A percentile compares a stretch with the other conserved stretches of the same genome.
Evolutionary conservation across 2,329 filamentous ascomycete species (phyloP).

Genomic region (Allantophomopsis lycopodina): DNA sequence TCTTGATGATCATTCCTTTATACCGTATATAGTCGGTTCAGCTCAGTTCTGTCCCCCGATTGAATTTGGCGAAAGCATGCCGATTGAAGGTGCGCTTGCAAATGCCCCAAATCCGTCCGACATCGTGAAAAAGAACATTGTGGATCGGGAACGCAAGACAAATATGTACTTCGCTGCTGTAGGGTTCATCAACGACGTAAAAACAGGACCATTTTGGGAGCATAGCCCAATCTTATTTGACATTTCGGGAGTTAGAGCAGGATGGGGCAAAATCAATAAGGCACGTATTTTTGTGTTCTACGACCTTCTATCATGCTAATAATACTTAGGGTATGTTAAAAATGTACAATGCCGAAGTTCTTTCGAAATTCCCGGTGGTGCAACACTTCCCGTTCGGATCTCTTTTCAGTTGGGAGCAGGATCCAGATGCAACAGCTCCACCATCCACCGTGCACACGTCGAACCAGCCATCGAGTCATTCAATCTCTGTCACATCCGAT

Average conservation of each 20-base stretch:
- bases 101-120: slow-evolving; percentile 59
- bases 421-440: slow-evolving; percentile 41
- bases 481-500: slow-evolving; percentile 1
- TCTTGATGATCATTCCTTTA: slow-evolving; percentile 91
- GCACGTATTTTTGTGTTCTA: slow-evolving; percentile 19
- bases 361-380: slow-evolving; percentile 96
- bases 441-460: slow-evolving; percentile 39
- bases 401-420: slow-evolving; percentile 62
- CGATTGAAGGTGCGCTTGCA: slow-evolving; percentile 64
- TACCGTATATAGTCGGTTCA: slow-evolving; percentile 90
- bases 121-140: slow-evolving; percentile 49
- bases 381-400: slow-evolving; percentile 84
- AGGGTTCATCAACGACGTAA: slow-evolving; percentile 95
- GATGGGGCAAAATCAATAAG: slow-evolving; percentile 99
- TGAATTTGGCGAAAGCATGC: slow-evolving; percentile 45
- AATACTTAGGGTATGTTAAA: slow-evolving; percentile 80
- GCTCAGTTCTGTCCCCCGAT: slow-evolving; percentile 78
- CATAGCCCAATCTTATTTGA: slow-evolving; percentile 92
- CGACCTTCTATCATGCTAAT: slow-evolving; percentile 1
- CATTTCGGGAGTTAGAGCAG: slow-evolving; percentile 76
- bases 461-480: slow-evolving; percentile 30
- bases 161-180: slow-evolving; percentile 95
- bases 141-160: slow-evolving; percentile 47
- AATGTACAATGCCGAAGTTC: slow-evolving; percentile 95
- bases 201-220: slow-evolving; percentile 92